Evolutionary conservation across 768 basidiomycete genomes (phyloP).

Genomic region (Myochromella boudieri): DNA sequence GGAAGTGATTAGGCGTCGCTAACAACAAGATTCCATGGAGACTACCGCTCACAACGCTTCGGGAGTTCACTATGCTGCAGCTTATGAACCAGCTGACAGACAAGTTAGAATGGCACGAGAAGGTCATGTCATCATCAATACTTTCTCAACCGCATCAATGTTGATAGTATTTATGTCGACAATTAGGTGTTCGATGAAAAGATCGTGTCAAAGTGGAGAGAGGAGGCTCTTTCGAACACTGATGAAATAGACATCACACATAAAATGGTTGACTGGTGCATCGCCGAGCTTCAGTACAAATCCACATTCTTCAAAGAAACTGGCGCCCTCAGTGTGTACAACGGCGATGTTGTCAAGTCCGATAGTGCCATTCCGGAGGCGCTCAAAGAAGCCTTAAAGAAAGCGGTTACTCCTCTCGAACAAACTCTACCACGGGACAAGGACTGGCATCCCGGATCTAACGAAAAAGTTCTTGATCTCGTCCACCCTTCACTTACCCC

Average conservation of each 20-base stretch:
- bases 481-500: constrained; percentile 41
- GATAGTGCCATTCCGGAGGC: constrained; percentile 24
- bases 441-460: constrained; percentile 43
- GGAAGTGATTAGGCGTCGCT: background rate
- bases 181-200: constrained; percentile 17
- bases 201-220: constrained; percentile 14
- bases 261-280: constrained; percentile 16
- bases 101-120: constrained; percentile 17
- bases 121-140: background rate
- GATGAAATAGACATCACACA: constrained; percentile 9
- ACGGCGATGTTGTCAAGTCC: constrained; percentile 23
- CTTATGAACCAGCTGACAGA: constrained; percentile 20
- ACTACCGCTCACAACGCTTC: constrained; percentile 13
- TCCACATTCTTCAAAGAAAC: constrained; percentile 11
- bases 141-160: background rate
- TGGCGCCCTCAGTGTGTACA: constrained; percentile 12
- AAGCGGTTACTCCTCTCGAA: constrained; percentile 27
- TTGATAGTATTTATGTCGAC: no score
- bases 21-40: constrained; percentile 2
- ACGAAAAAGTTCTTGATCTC: constrained; percentile 39
- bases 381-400: constrained; percentile 17
- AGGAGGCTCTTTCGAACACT: constrained; percentile 7
- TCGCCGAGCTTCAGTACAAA: constrained; percentile 18
- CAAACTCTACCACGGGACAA: constrained; percentile 27
- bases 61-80: constrained; percentile 19